A percentile compares a stretch with the other conserved stretches of the same genome.
phyloP scores from a whole-genome alignment of 1,284 basidiomycete species.

The Thecaphora thlaspeos region DNA sequence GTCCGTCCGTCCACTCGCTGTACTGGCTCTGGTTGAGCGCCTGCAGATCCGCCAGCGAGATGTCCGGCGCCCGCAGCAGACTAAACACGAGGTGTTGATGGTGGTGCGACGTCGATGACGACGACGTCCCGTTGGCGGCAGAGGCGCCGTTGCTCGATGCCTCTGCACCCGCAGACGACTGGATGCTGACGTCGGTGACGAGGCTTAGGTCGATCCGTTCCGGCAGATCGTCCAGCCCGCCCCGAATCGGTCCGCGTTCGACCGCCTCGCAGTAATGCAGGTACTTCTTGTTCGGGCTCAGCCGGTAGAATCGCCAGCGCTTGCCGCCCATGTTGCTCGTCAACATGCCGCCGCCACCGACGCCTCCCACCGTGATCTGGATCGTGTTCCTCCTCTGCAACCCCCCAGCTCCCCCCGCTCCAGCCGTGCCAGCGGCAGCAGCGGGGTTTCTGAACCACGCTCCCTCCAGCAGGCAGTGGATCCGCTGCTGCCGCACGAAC shows the following conservation, averaged over 20 bases:
- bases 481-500: slow-evolving; percentile 84
- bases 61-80: slow-evolving; percentile 37
- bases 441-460: slow-evolving; percentile 77
- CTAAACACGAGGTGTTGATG: slow-evolving; percentile 33
- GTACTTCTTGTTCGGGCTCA: slow-evolving; percentile 67
- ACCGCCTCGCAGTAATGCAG: slow-evolving; percentile 78
- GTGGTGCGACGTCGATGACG: slow-evolving; percentile 16
- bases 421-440: not conserved
- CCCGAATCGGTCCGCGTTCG: slow-evolving; percentile 73
- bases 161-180: slow-evolving; percentile 4
- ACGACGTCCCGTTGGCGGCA: not conserved
- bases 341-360: not conserved
- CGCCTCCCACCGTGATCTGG: not conserved
- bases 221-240: slow-evolving; percentile 78
- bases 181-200: slow-evolving; percentile 48
- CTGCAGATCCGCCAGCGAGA: slow-evolving; percentile 76
- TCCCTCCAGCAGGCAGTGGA: slow-evolving; percentile 82
- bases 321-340: slow-evolving; percentile 1
- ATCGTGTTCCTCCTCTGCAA: not conserved
- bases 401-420: too few species aligned
- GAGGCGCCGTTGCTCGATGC: too few species aligned
- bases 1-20: slow-evolving; percentile 93
- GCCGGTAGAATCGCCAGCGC: slow-evolving; percentile 58
- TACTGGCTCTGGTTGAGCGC: slow-evolving; percentile 80
- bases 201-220: slow-evolving; percentile 63